Conservation (phyloP, 352 stramenopile genomes). For the Globisporangium viniferum region DNA sequence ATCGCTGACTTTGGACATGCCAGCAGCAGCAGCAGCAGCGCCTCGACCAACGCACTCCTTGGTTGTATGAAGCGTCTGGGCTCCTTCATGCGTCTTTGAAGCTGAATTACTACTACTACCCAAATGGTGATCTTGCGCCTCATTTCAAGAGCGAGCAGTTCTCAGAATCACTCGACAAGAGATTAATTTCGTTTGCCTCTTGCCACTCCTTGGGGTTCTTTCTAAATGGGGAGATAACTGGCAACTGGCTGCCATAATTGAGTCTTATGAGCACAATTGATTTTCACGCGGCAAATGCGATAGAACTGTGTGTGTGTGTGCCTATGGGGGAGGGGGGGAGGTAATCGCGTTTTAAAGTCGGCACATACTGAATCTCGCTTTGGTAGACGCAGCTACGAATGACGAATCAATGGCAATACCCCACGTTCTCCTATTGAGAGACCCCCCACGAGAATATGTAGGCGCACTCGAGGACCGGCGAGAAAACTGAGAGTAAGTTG, state of each 20-base stretch:
- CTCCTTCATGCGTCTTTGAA: background rate
- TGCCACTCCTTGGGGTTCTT: background rate
- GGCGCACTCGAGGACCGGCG: too few relatives aligned
- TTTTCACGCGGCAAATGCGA: too few relatives aligned
- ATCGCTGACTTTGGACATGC: slow-evolving; percentile 1
- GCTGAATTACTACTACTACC: background rate
- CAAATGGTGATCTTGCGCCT: background rate
- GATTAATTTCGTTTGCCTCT: background rate
- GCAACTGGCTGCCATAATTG: background rate
- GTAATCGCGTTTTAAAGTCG: too few relatives aligned
- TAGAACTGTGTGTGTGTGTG: too few relatives aligned
- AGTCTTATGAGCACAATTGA: background rate
- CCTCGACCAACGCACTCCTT: background rate
- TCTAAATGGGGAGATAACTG: background rate
- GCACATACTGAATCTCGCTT: too few relatives aligned
- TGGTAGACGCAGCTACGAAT: too few relatives aligned
- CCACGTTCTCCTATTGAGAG: too few relatives aligned
- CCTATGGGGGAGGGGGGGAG: too few relatives aligned
- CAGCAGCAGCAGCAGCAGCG: background rate
- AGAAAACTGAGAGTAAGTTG: too few relatives aligned
- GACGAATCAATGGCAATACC: too few relatives aligned
- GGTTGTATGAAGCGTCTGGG: background rate
- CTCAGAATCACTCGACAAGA: background rate
- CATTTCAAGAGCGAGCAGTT: background rate
- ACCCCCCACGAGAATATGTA: too few relatives aligned